Evolutionary conservation across 805 yeast species (phyloP), one percentile per base, ranked within the genome.

Genomic region (Lipomyces sp.): DNA sequence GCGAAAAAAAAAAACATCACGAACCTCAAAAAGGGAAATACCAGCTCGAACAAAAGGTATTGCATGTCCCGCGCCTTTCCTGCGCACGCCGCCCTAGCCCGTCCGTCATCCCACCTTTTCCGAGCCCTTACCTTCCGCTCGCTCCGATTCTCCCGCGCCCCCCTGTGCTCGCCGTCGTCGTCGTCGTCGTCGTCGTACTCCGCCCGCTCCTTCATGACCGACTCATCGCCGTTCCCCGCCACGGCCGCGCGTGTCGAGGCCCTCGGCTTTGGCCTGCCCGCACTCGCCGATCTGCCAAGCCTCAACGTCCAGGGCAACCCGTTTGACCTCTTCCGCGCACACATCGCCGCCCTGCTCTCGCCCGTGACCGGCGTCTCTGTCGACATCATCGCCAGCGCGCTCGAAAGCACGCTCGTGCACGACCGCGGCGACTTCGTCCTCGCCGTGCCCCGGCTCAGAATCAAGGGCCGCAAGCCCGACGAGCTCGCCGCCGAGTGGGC

Each of bases 391-490:
- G 86, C 76, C 69, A 86, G 88, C 50, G 88, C 96, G 33, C 76
- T 93, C 63, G 98, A 93, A 70, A 80, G 91, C 76, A 88, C 96
- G 21, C 75, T 78, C 58, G 83, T 89, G 36, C 71, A 85, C 60
- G 96, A 89, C 53, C 84, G 91, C 64, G 98, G 98, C 65, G 98
- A 93, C 69, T 76, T 93, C 63, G 77, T 91, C 55, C 80, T 91
- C 48, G 97, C 98, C 38, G 76, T 93, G 38, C 98, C 98, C 62
- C 82, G 97, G 68, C 74, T 84, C 63, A 79, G 95, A 63, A 77
- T 91, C 68, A 81, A 86, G 58, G 91, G 91, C 57, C 77, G 80
- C 32, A 84, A 88, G 64, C 87, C 91, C 54, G 85, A 83, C 66
- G 81, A 76, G 47, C 68, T 83, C 51, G 90, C 93, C 28, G 65